phyloP scores from a whole-genome alignment of 2,329 filamentous ascomycete species.

The Thelonectria blattea region DNA sequence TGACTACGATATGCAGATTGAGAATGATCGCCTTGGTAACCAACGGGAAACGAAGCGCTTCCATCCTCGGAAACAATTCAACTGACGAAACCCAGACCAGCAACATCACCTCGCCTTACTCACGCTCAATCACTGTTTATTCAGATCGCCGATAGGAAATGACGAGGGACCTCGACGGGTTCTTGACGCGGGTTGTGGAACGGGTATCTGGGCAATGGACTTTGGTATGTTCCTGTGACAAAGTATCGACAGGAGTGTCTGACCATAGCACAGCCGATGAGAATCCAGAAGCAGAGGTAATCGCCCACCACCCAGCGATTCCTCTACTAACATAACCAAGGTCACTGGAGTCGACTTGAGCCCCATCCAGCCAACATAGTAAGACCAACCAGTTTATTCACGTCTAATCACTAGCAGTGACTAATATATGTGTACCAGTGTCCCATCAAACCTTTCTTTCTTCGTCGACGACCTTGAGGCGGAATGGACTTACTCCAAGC shows the following conservation, averaged over 20 bases:
- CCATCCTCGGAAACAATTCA: not conserved
- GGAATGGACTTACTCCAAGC: conserved; percentile 21
- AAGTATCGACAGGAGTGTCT: not conserved
- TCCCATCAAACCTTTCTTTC: conserved; percentile 20
- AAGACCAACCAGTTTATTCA: not conserved
- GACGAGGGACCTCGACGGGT: conserved; percentile 9
- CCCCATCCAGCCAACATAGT: conserved; percentile 28
- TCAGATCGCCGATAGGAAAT: conserved; percentile 8
- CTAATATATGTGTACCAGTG: not conserved
- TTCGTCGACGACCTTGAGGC: conserved; percentile 25
- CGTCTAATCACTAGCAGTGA: not conserved
- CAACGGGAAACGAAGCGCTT: too few species aligned
- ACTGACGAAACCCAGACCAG: conserved; percentile 8
- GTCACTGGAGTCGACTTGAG: conserved; percentile 26
- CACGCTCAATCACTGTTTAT: conserved; percentile 14
- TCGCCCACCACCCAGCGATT: not conserved
- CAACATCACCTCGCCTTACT: conserved; percentile 24
- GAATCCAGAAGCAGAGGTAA: conserved; percentile 22
- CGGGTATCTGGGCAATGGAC: conserved; percentile 26
- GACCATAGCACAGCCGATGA: conserved; percentile 17
- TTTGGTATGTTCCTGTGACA: conserved; percentile 3
- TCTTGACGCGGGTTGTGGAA: conserved; percentile 25
- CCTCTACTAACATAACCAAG: conserved; percentile 5
- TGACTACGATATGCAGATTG: conserved; percentile 2
- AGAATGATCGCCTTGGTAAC: conserved; percentile 23